Evolutionary conservation across 192 early-diverging fungal genomes (phyloP), one percentile per base, ranked within the genome.

Genomic region (Haplosporangium gracile): DNA sequence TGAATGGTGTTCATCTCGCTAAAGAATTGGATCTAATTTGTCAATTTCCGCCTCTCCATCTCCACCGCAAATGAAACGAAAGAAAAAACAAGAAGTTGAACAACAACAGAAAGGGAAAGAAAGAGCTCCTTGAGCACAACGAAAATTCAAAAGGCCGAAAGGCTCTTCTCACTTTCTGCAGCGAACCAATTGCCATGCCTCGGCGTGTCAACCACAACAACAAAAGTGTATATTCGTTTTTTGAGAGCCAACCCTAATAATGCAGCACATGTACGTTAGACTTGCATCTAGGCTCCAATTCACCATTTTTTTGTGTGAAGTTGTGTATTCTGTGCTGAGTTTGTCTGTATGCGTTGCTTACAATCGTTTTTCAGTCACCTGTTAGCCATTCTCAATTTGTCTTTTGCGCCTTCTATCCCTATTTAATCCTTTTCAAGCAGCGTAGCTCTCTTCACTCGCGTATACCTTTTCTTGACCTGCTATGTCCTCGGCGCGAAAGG

Each of bases 91-190:
- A 38, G 22, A 40, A 22, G 38, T 22, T 0, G 38, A 70, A 15
- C 38, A 5, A 22, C 68, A 36, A 36, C 36, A 36, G 36, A 36
- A 36, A 38, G 38, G 6, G 42, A 5, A 49, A 40, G 5, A 42
- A 70, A 16, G 60, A 65, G 72, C 72, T 73, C 34, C 71, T 47
- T 72, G 40, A 73, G 15, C 26, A 47, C 16, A 40, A 34, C 26
- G n/a, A 65, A 10, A 8, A 65, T 65, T 65, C 60, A 65, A 65
- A 65, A 65, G 29, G 60, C 60, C 69, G 69, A 70, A 70, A 70
- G 69, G 40, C 40, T 38, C 69, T 42, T 40, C 39, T 70, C 20
- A 5, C 69, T 34, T n/a, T 70, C 69, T 40, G 9, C 60, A 65
- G 29, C 29, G 60, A 65, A 65, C 60, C 60, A 65, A 65, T 65